Percentiles rank a stretch among this genome's conserved stretches.
These are phyloP conservation scores for Sporothrix euskadiensis DNA, from an alignment of 2,329 filamentous ascomycete genomes.

Conservation along the genomic window DNA sequence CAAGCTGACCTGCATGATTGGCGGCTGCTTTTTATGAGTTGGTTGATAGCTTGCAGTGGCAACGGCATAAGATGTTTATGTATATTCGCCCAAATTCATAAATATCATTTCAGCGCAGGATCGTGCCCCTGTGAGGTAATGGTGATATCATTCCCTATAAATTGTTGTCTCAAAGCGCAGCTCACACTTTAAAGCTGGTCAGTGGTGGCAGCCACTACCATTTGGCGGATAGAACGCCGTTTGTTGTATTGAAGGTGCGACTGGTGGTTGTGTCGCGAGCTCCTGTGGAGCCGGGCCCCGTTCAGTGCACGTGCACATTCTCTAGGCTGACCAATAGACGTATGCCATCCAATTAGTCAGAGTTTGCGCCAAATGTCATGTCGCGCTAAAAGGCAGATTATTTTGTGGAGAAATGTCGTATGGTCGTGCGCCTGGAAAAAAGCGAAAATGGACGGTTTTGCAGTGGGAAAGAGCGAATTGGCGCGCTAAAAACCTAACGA, in stretches of 20 bases:
- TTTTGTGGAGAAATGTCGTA: slow-evolving; percentile 11
- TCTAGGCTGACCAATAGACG: neutral
- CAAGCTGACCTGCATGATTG: slow-evolving; percentile 12
- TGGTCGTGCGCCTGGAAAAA: slow-evolving; percentile 3
- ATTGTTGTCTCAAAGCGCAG: neutral
- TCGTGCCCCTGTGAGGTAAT: neutral
- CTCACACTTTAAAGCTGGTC: neutral
- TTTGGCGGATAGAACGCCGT: neutral
- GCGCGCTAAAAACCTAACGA: slow-evolving; percentile 1
- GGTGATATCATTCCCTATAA: neutral
- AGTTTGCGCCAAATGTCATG: neutral
- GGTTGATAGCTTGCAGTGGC: neutral
- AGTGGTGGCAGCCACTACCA: neutral
- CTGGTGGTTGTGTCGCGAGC: neutral
- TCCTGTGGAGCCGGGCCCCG: neutral
- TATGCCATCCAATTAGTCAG: neutral
- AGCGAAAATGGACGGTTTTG: neutral
- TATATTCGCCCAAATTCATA: neutral
- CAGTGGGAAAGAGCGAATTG: slow-evolving; percentile 9
- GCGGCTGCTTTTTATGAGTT: neutral
- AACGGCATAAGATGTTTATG: too few relatives aligned
- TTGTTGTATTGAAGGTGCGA: neutral
- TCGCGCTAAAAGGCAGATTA: slow-evolving; percentile 16
- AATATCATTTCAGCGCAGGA: too few relatives aligned
- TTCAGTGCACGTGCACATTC: slow-evolving; percentile 18